Percentiles rank a stretch among this genome's conserved stretches.
phyloP scores from a whole-genome alignment of 2,329 filamentous ascomycete species.

The Fusarium succisae region DNA sequence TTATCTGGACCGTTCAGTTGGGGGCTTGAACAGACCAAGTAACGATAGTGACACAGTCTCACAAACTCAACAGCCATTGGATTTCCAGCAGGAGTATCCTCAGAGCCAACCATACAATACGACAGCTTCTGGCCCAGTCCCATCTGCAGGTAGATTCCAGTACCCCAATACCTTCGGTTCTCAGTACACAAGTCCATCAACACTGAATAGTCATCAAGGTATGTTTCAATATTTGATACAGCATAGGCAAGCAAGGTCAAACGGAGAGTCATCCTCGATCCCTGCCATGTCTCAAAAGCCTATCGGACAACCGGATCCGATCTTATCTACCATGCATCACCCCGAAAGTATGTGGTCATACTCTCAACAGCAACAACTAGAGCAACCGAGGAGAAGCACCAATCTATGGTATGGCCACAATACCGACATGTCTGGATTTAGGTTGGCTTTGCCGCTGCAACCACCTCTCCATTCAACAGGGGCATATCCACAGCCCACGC shows the following conservation, averaged over 20 bases:
- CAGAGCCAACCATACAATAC: background rate
- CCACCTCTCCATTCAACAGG: background rate
- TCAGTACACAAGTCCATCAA: background rate
- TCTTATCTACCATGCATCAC: background rate
- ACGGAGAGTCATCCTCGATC: fast-evolving
- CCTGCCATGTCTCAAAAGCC: fast-evolving
- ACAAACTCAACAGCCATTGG: background rate
- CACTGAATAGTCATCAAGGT: fast-evolving
- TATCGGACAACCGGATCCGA: fast-evolving
- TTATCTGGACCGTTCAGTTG: background rate
- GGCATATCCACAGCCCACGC: background rate
- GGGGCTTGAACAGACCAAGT: background rate
- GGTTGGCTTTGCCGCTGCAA: too few relatives aligned
- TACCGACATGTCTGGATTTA: background rate
- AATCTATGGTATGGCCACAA: background rate
- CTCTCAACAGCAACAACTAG: background rate
- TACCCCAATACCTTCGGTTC: background rate
- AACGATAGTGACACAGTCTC: fast-evolving
- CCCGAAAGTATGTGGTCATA: fast-evolving
- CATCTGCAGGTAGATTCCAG: background rate
- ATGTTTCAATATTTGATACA: fast-evolving
- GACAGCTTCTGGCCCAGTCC: background rate
- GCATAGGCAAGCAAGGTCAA: fast-evolving
- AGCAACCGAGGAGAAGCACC: fast-evolving
- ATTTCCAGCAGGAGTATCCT: background rate